These are phyloP conservation scores for Apiospora sp. DNA, from an alignment of 2,329 filamentous ascomycete species.

Conservation along the genomic window DNA sequence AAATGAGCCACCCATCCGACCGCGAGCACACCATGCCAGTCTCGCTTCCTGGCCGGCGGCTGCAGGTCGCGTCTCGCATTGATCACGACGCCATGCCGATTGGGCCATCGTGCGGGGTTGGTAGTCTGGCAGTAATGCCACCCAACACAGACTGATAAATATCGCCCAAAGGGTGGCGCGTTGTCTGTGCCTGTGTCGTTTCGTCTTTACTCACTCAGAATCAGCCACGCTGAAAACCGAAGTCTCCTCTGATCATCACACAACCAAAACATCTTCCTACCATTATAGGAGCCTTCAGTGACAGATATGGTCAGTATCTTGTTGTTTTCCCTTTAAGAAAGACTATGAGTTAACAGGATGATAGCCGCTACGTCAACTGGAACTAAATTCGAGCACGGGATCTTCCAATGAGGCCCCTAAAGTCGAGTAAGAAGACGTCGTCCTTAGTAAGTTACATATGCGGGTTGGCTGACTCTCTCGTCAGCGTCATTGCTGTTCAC, in stretches of 20 bases:
- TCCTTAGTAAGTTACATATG: too few species aligned
- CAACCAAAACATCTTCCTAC: neutral
- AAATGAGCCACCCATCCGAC: neutral
- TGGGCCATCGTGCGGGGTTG: neutral
- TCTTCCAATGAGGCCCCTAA: neutral
- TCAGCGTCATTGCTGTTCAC: slow-evolving; percentile 37
- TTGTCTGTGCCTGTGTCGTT: neutral
- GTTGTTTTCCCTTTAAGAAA: neutral
- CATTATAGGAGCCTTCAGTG: neutral
- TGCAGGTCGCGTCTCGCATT: neutral
- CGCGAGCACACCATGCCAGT: neutral
- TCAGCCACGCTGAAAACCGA: neutral
- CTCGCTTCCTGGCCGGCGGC: neutral
- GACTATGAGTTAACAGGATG: neutral
- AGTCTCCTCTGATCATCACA: neutral
- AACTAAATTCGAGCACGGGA: neutral
- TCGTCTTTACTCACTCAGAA: neutral
- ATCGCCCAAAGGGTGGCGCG: neutral
- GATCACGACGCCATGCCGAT: neutral
- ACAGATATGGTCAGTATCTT: neutral
- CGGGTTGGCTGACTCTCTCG: neutral
- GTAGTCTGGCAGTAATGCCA: neutral
- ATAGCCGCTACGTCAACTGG: neutral
- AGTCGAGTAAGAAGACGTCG: neutral
- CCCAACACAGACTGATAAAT: neutral